Percentiles rank a stretch among this genome's conserved stretches.
phyloP scores from a whole-genome alignment of 495 filamentous ascomycete genomes.

The Tuber borchii region DNA sequence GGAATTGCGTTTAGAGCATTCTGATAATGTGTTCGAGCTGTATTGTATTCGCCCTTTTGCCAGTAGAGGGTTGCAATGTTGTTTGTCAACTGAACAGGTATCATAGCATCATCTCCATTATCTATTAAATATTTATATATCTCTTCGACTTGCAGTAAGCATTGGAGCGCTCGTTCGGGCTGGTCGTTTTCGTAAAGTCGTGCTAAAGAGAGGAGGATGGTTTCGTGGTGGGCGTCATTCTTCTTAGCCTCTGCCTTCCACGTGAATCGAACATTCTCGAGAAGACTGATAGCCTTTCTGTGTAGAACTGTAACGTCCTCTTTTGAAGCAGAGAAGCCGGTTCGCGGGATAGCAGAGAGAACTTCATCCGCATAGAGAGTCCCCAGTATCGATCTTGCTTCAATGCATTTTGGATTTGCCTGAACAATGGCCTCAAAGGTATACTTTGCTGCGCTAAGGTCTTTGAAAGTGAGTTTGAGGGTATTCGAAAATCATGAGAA shows the following conservation, averaged over 20 bases:
- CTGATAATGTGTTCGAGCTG: slow-evolving; percentile 82
- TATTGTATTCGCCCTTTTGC: slow-evolving; percentile 70
- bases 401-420: slow-evolving; percentile 58
- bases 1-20: slow-evolving; percentile 70
- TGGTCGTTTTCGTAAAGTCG: slow-evolving; percentile 78
- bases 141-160: slow-evolving; percentile 72
- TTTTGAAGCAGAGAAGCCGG: slow-evolving; percentile 61
- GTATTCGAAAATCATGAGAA: not conserved
- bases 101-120: slow-evolving; percentile 56
- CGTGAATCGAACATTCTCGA: slow-evolving; percentile 75
- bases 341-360: slow-evolving; percentile 52
- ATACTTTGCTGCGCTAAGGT: slow-evolving; percentile 86
- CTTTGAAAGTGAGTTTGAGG: slow-evolving; percentile 38
- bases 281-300: slow-evolving; percentile 71
- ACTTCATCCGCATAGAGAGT: slow-evolving; percentile 91
- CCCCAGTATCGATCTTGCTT: slow-evolving; percentile 83
- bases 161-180: slow-evolving; percentile 85
- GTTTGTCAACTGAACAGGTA: slow-evolving; percentile 87
- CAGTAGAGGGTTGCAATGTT: slow-evolving; percentile 96
- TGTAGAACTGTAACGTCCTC: slow-evolving; percentile 78
- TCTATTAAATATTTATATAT: slow-evolving; percentile 53
- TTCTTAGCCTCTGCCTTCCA: slow-evolving; percentile 85
- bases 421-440: slow-evolving; percentile 84
- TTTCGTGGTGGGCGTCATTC: slow-evolving; percentile 67
- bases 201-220: slow-evolving; percentile 86